Conservation (phyloP, 352 stramenopile genomes). For the Vaucheria bursata region DNA sequence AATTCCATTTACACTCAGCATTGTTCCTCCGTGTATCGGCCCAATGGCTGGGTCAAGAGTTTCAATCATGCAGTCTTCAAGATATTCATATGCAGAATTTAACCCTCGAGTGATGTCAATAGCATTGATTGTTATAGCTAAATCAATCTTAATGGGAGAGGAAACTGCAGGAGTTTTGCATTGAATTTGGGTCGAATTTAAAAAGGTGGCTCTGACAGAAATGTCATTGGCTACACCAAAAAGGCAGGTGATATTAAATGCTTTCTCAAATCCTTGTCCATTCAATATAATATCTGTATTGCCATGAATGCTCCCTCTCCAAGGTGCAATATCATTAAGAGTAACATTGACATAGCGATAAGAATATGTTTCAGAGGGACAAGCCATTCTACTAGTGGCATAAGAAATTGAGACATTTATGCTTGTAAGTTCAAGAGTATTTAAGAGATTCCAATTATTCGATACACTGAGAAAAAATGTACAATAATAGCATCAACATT, state of each 20-base stretch:
- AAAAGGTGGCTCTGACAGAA: neutral
- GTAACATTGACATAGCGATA: too few species aligned
- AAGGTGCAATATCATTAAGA: conserved; percentile 51
- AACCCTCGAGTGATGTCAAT: neutral
- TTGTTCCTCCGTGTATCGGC: conserved; percentile 13
- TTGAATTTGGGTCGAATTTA: neutral
- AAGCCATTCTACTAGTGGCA: too few species aligned
- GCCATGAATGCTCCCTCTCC: conserved; percentile 50
- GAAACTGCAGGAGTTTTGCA: neutral
- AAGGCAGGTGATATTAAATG: conserved; percentile 16
- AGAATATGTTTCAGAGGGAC: too few species aligned
- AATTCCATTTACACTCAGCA: conserved; percentile 37
- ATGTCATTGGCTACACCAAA: conserved; percentile 15
- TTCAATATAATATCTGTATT: conserved; percentile 51
- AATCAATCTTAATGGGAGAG: neutral
- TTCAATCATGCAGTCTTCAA: conserved; percentile 10
- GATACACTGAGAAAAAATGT: too few species aligned
- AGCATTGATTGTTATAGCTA: neutral
- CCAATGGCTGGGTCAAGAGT: neutral
- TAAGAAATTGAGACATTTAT: too few species aligned
- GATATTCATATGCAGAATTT: too few species aligned
- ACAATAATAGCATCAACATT: too few species aligned
- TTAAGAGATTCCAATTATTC: too few species aligned
- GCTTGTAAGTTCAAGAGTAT: too few species aligned
- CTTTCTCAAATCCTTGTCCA: conserved; percentile 51